Evolutionary conservation across 108 stramenopile species (phyloP).

Genomic region (Cyclotella choctawhatcheeana): DNA sequence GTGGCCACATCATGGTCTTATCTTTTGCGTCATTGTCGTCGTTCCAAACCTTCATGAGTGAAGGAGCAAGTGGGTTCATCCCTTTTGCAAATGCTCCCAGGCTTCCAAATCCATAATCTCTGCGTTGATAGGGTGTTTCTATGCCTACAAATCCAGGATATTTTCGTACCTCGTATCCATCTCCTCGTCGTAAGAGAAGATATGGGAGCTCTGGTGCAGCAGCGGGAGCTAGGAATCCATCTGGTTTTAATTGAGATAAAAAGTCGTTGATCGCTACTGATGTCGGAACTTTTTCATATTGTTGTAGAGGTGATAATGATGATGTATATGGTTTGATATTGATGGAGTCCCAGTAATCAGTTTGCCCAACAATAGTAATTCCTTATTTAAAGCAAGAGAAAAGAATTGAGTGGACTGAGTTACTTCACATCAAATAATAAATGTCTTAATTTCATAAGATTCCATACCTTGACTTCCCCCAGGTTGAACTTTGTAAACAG

Average conservation of each 20-base stretch:
- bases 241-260: slow-evolving; percentile 74
- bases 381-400: not conserved
- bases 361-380: slow-evolving; percentile 73
- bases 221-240: slow-evolving; percentile 57
- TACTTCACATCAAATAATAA: not conserved
- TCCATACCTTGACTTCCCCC: slow-evolving; percentile 62
- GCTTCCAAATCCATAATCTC: slow-evolving; percentile 84
- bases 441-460: no score
- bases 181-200: slow-evolving; percentile 78
- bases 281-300: slow-evolving; percentile 73
- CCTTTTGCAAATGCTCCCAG: slow-evolving; percentile 77
- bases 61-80: slow-evolving; percentile 80
- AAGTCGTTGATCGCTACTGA: slow-evolving; percentile 76
- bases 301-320: slow-evolving; percentile 18
- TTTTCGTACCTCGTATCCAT: slow-evolving; percentile 81
- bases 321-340: slow-evolving; percentile 60
- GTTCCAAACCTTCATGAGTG: slow-evolving; percentile 73
- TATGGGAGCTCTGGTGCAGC: slow-evolving; percentile 86
- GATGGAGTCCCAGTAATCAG: slow-evolving; percentile 96
- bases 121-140: slow-evolving; percentile 63
- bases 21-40: slow-evolving; percentile 52
- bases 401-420: not conserved
- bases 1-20: slow-evolving; percentile 89
- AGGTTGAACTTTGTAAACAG: slow-evolving; percentile 80
- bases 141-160: slow-evolving; percentile 75